Base-by-base conservation (phyloP, 495 filamentous ascomycete genomes). In the Sabuloglossum arenarium region DNA sequence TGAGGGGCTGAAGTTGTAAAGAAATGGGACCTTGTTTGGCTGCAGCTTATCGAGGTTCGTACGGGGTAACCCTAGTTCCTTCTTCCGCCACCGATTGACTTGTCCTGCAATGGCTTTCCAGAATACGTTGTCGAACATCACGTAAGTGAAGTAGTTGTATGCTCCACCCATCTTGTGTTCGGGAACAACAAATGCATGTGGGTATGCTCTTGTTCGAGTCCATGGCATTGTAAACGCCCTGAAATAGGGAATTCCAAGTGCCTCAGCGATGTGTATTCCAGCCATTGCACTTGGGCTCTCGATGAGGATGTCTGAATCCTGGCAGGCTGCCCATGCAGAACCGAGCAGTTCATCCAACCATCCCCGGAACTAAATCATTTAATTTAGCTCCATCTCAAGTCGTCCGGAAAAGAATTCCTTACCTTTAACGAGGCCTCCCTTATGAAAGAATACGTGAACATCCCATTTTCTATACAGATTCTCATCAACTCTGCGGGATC, bases 141-240 rank as follows among this genome's bases (percentile, higher is more conserved):
- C 85, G 63, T 98, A 98, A 0, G 88, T 91, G 54, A 94, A 79
- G 61, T 88, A 88, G 62, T 98, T 98, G 73, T 93, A 98, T 0
- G 79, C 80, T 30, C 91, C 91, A 51, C 91, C 91, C 81, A 94
- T 86, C 67, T 91, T 94, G 61, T 85, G 80, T 54, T 89, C 85
- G 11, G 87, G 87, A 34, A 94, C 88, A n/a, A 87, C 84, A 70
- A 98, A 98, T 6, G 91, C 93, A 70, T 98, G 91, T 12, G 91
- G 91, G 62, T 98, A 98, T 3, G 93, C 86, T 53, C 93, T 74
- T 24, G 91, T 98, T 46, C 89, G 80, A 0, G 93, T 90, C 91
- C 91, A 98, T 14, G 91, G 93, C 91, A 98, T 98, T 19, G 90
- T 91, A 67, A 98, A 98, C 0, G 88, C 93, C 58, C 91, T 80